Conservation (phyloP, 768 basidiomycete species). For the Gymnopilus dilepis region DNA sequence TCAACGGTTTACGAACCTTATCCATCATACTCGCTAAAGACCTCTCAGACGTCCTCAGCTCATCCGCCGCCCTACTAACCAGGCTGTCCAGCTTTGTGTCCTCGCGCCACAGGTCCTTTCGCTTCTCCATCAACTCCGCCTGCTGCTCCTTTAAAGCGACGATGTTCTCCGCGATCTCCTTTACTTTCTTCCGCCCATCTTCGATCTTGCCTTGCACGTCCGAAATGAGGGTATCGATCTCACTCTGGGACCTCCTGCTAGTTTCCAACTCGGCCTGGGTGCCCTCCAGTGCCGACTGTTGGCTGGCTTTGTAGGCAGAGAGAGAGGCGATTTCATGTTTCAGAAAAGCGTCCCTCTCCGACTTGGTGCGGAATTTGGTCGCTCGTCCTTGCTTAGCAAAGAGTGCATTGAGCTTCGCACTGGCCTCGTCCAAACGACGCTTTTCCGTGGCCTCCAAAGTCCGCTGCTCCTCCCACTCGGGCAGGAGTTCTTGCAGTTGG, state of each 20-base stretch:
- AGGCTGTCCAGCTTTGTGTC: constrained; percentile 87
- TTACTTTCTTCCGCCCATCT: constrained; percentile 62
- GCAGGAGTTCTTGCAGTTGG: constrained; percentile 65
- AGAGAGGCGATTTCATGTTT: constrained; percentile 79
- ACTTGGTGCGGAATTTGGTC: constrained; percentile 81
- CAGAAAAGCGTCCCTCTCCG: constrained; percentile 85
- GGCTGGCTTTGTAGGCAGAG: constrained; percentile 60
- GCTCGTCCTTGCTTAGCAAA: constrained; percentile 92
- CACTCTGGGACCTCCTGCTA: constrained; percentile 51
- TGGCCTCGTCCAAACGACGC: constrained; percentile 74
- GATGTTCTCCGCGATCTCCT: constrained; percentile 66
- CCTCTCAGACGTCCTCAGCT: constrained; percentile 82
- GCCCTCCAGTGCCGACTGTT: constrained; percentile 58
- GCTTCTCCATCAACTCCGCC: constrained; percentile 71
- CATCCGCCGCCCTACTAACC: constrained; percentile 76
- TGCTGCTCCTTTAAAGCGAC: constrained; percentile 67
- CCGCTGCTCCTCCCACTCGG: constrained; percentile 71
- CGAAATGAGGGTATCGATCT: constrained; percentile 64
- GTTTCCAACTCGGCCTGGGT: constrained; percentile 55
- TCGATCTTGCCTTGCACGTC: constrained; percentile 64
- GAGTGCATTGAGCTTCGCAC: constrained; percentile 71
- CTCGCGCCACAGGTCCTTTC: constrained; percentile 95
- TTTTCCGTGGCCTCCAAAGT: constrained; percentile 57
- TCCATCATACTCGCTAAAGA: constrained; percentile 92
- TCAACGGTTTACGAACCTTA: constrained; percentile 57